Percentiles rank a stretch among this genome's conserved stretches.
These are phyloP conservation scores for Russula dissimulans DNA, from an alignment of 768 basidiomycete genomes.

Conservation along the genomic window DNA sequence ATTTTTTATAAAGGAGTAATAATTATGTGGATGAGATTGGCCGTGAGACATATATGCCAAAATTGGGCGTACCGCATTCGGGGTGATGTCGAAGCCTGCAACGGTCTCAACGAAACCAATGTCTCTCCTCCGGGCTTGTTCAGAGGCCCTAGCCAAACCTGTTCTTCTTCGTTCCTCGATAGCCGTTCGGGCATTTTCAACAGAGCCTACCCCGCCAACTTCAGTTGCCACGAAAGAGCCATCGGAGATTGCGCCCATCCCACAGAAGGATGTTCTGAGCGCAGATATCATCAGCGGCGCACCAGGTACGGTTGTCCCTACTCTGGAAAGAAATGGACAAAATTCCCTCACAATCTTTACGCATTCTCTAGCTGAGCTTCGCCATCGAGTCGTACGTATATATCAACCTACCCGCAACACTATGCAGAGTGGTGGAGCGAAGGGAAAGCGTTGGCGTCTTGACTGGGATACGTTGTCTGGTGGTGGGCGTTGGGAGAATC, in stretches of 20 bases:
- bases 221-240: slow-evolving; percentile 27
- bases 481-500: slow-evolving; percentile 94
- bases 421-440: slow-evolving; percentile 87
- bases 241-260: slow-evolving; percentile 37
- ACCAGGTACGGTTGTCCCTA: slow-evolving; percentile 45
- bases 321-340: not conserved
- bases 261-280: slow-evolving; percentile 49
- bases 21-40: too few relatives aligned
- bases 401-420: slow-evolving; percentile 90
- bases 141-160: slow-evolving; percentile 22
- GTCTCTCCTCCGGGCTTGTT: slow-evolving; percentile 45
- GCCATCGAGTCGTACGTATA: slow-evolving; percentile 81
- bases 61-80: not conserved
- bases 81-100: not conserved
- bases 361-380: slow-evolving; percentile 55
- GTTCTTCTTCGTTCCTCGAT: slow-evolving; percentile 16
- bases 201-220: slow-evolving; percentile 20
- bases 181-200: slow-evolving; percentile 20
- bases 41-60: slow-evolving; percentile 1
- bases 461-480: slow-evolving; percentile 92
- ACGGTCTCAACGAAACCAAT: slow-evolving; percentile 21
- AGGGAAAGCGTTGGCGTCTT: slow-evolving; percentile 83
- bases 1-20: too few relatives aligned
- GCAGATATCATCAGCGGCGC: slow-evolving; percentile 84
- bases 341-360: not conserved